Evolutionary conservation across 164 flowering plant species (phyloP).

Genomic region (Tinospora cordifolia): DNA sequence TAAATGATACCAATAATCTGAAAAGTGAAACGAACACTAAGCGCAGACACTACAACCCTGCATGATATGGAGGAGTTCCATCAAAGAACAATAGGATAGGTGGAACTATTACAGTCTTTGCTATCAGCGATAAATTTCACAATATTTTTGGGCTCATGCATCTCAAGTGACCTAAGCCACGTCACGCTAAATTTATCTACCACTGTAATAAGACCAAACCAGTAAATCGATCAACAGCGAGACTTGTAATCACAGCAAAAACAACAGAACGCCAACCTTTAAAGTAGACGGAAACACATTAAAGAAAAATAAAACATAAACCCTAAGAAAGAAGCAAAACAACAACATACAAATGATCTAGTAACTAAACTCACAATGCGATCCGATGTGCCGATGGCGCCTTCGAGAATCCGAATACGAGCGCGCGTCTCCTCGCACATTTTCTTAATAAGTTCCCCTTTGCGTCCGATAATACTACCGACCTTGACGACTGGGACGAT

Average conservation of each 20-base stretch:
- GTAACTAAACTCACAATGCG: constrained; percentile 49
- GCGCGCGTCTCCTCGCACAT: constrained; percentile 87
- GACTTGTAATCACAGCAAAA: background rate
- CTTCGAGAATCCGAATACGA: constrained; percentile 82
- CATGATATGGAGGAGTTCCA: background rate
- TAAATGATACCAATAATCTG: background rate
- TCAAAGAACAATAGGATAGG: background rate
- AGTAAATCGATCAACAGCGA: background rate
- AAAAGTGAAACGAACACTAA: background rate
- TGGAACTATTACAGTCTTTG: background rate
- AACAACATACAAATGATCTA: background rate
- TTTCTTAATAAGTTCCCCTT: constrained; percentile 86
- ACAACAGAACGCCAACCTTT: too few species aligned
- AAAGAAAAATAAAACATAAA: background rate
- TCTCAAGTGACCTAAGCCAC: background rate
- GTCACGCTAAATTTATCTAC: background rate
- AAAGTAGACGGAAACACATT: too few species aligned
- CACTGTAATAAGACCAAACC: background rate
- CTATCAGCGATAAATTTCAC: background rate
- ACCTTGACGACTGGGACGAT: constrained; percentile 80
- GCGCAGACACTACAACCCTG: background rate
- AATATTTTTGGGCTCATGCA: background rate
- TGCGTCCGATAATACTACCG: constrained; percentile 86
- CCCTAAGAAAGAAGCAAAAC: background rate
- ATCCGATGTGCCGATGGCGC: constrained; percentile 53